phyloP scores from a whole-genome alignment of 75 land plant species.

The Sequoiadendron giganteum region DNA sequence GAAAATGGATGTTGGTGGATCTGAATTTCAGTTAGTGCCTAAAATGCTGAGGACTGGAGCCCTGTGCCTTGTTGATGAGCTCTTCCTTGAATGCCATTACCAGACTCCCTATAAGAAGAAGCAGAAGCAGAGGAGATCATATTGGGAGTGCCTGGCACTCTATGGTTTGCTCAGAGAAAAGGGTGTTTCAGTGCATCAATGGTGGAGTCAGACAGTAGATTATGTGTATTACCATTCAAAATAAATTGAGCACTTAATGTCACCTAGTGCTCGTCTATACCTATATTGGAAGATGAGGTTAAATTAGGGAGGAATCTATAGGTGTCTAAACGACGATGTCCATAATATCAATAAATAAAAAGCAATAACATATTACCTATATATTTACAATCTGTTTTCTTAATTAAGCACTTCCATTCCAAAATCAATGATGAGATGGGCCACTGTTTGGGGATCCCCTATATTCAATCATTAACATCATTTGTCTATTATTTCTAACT shows the following conservation, averaged over 20 bases:
- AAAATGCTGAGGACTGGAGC: constrained; percentile 51
- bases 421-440: no score
- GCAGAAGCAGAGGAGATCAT: constrained; percentile 22
- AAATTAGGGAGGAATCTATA: no score
- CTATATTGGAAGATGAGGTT: no score
- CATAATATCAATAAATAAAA: no score
- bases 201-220: constrained; percentile 54
- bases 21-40: constrained; percentile 54
- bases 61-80: constrained; percentile 72
- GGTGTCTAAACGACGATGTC: no score
- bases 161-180: constrained; percentile 60
- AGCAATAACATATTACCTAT: no score
- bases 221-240: neutral
- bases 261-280: no score
- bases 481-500: no score
- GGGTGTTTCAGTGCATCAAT: constrained; percentile 88
- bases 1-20: constrained; percentile 77
- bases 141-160: constrained; percentile 73
- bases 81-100: constrained; percentile 77
- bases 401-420: no score
- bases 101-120: constrained; percentile 27
- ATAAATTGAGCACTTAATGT: neutral
- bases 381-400: no score
- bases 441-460: no score
- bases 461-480: no score